Evolutionary conservation across 2,329 filamentous ascomycete species (phyloP).

Genomic region (Fusarium udum): DNA sequence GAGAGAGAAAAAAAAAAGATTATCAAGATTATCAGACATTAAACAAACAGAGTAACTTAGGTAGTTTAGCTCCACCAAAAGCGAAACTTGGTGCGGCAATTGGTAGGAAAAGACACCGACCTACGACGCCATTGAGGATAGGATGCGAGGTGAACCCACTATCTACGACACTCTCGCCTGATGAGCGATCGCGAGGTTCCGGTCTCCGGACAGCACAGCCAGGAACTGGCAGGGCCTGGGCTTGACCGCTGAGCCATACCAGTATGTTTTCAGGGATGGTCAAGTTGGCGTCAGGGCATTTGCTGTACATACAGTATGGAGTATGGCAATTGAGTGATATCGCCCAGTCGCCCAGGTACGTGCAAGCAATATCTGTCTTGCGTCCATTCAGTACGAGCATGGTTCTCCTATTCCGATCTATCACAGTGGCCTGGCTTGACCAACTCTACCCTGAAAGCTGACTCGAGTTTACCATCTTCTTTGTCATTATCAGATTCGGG

Average conservation of each 20-base stretch:
- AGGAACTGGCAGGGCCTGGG: constrained; percentile 11
- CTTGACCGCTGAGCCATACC: constrained; percentile 23
- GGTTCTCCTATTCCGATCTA: not conserved
- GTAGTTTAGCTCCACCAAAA: constrained; percentile 20
- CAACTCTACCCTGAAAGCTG: not conserved
- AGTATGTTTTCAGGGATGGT: constrained; percentile 1
- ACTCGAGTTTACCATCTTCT: not conserved
- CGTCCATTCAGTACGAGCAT: not conserved
- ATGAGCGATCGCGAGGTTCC: constrained; percentile 35
- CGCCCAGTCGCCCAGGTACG: not conserved
- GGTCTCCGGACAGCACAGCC: constrained; percentile 41
- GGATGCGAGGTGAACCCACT: constrained; percentile 28
- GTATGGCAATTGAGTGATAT: not conserved
- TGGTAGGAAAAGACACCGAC: constrained; percentile 19
- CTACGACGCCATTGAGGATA: constrained; percentile 15
- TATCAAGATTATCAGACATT: constrained; percentile 33
- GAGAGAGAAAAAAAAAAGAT: not conserved
- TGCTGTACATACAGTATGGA: not conserved
- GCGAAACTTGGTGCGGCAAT: constrained; percentile 32
- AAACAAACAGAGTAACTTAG: constrained; percentile 3
- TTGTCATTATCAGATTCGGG: constrained; percentile 24
- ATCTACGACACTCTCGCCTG: constrained; percentile 34
- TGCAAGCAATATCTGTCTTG: not conserved
- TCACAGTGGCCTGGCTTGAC: not conserved
- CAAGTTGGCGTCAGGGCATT: not conserved